Evolutionary conservation across 108 stramenopile species (phyloP).

Genomic region (Fragilariopsis cylindrus): DNA sequence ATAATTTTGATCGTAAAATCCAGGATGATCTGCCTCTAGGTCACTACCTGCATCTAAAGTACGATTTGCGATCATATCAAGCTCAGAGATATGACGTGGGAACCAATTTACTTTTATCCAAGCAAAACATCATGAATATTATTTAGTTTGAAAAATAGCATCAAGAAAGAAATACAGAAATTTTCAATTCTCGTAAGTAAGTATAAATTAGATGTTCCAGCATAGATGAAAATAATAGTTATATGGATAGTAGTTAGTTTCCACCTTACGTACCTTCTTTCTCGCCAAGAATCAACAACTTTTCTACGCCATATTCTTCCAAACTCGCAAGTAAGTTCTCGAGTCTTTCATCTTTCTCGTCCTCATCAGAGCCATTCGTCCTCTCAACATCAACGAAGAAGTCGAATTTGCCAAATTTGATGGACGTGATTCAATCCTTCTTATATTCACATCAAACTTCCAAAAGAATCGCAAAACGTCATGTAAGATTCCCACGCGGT

Average conservation of each 20-base stretch:
- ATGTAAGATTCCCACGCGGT: conserved; percentile 86
- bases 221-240: conserved; percentile 10
- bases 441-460: conserved; percentile 92
- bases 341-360: neutral
- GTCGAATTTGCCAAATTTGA: conserved; percentile 51
- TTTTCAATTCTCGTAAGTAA: too few relatives aligned
- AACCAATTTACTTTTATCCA: conserved; percentile 75
- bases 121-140: too few relatives aligned
- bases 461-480: conserved; percentile 89
- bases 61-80: conserved; percentile 89
- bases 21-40: conserved; percentile 86
- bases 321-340: conserved; percentile 12
- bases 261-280: conserved; percentile 44
- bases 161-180: too few relatives aligned
- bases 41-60: conserved; percentile 86
- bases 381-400: conserved; percentile 88
- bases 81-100: conserved; percentile 88
- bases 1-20: conserved; percentile 88
- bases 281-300: conserved; percentile 80
- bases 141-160: too few relatives aligned
- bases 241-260: conserved; percentile 25
- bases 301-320: conserved; percentile 50
- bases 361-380: neutral
- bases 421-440: conserved; percentile 89
- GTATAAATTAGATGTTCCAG: neutral